Conservation (phyloP, 768 basidiomycete genomes). For the Hydnum rufescens region DNA sequence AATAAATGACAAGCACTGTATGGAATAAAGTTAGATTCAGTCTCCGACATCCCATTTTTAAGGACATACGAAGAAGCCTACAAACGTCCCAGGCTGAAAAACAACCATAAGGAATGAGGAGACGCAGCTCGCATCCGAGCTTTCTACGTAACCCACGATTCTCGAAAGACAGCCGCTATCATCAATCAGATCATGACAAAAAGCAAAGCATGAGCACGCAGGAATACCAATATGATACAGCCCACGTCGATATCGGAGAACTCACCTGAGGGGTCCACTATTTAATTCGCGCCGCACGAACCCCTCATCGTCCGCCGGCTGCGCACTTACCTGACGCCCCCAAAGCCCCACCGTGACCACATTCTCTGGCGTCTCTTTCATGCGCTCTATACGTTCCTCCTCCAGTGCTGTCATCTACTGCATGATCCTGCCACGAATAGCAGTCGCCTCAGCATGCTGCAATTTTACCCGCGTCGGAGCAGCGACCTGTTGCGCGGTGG, state of each 20-base stretch:
- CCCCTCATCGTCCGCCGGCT: conserved; percentile 73
- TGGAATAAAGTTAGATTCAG: no score
- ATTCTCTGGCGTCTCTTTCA: conserved; percentile 26
- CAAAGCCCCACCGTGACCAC: neutral
- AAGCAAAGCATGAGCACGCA: neutral
- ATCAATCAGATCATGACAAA: neutral
- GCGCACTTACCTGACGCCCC: conserved; percentile 18
- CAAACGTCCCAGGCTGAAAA: conserved; percentile 41
- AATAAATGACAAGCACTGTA: conserved; percentile 24
- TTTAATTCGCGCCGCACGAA: conserved; percentile 86
- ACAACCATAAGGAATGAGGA: conserved; percentile 94
- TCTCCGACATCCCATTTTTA: no score
- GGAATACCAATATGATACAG: neutral
- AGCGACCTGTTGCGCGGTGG: conserved; percentile 11
- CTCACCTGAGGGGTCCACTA: conserved; percentile 74
- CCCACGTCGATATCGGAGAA: no score
- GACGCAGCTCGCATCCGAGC: conserved; percentile 83
- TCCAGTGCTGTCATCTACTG: conserved; percentile 93
- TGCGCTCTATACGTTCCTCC: conserved; percentile 92
- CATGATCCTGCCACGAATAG: conserved; percentile 92
- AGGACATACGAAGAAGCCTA: no score
- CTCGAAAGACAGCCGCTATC: conserved; percentile 76
- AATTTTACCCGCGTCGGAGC: conserved; percentile 42
- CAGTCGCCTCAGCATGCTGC: conserved; percentile 63
- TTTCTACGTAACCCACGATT: conserved; percentile 89